Evolutionary conservation across 257 asterid genomes (phyloP).

Genomic region (Solanum ossicruentum): DNA sequence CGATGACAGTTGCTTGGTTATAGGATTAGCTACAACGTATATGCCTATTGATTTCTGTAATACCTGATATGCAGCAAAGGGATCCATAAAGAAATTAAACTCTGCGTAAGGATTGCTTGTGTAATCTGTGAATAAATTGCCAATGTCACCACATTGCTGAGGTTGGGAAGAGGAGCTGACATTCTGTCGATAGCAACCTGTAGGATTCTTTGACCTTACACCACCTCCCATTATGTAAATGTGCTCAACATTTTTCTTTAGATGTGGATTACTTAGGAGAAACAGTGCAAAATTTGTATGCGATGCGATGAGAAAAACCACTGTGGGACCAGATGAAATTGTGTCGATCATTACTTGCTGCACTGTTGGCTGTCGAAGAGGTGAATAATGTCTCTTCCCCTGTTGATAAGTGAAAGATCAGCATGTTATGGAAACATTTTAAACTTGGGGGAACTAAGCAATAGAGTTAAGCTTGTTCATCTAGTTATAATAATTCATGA

Average conservation of each 20-base stretch:
- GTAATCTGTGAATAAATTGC: slow-evolving; percentile 55
- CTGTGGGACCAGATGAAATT: slow-evolving; percentile 59
- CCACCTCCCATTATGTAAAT: slow-evolving; percentile 86
- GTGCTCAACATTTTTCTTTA: slow-evolving; percentile 58
- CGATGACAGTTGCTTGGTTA: background rate
- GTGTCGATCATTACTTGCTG: slow-evolving; percentile 64
- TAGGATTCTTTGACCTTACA: slow-evolving; percentile 55
- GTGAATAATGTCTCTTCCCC: slow-evolving; percentile 65
- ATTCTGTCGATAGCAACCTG: slow-evolving; percentile 56
- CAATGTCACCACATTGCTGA: slow-evolving; percentile 57
- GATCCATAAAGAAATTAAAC: slow-evolving; percentile 74
- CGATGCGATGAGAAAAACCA: slow-evolving; percentile 44
- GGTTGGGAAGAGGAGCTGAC: slow-evolving; percentile 38
- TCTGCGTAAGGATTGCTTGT: slow-evolving; percentile 76
- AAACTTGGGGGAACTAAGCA: background rate
- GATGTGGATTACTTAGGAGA: slow-evolving; percentile 58
- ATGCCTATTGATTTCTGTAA: background rate
- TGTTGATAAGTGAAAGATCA: slow-evolving; percentile 4
- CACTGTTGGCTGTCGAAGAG: slow-evolving; percentile 66
- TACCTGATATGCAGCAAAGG: slow-evolving; percentile 96
- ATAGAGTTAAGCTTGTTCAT: background rate
- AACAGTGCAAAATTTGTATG: slow-evolving; percentile 58
- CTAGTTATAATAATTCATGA: background rate
- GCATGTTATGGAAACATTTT: background rate
- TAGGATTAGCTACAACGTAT: background rate